These are phyloP conservation scores for Aureobasidium lini DNA, from an alignment of 2,329 filamentous ascomycete genomes.

Conservation along the genomic window DNA sequence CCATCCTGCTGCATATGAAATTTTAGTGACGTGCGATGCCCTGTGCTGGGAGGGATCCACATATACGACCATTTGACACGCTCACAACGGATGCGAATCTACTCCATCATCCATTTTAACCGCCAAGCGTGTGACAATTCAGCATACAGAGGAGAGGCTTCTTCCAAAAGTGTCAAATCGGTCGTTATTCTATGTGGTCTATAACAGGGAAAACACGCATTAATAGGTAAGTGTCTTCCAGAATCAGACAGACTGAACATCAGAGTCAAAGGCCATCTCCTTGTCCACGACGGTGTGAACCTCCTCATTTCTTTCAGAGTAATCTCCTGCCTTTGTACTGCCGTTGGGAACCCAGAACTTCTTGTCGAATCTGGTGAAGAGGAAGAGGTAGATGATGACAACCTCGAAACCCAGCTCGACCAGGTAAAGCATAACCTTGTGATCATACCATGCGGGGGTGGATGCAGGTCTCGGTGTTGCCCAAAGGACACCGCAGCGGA, in stretches of 20 bases:
- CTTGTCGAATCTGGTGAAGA: constrained; percentile 21
- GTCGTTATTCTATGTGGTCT: too few relatives aligned
- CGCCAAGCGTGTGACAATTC: too few relatives aligned
- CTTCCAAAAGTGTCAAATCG: too few relatives aligned
- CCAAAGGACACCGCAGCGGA: constrained; percentile 24
- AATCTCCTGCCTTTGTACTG: neutral
- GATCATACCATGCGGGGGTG: constrained; percentile 26
- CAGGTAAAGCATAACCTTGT: constrained; percentile 24
- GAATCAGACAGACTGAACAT: neutral
- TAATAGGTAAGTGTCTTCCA: too few relatives aligned
- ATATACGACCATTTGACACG: too few relatives aligned
- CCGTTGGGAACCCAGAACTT: constrained; percentile 23
- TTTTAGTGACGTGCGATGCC: too few relatives aligned
- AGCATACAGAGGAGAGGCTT: too few relatives aligned
- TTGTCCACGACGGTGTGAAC: neutral
- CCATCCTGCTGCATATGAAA: too few relatives aligned
- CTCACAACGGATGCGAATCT: too few relatives aligned
- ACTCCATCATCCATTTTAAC: too few relatives aligned
- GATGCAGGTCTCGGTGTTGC: constrained; percentile 18
- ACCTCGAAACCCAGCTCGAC: constrained; percentile 26
- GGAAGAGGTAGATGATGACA: constrained; percentile 23
- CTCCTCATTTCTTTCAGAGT: neutral
- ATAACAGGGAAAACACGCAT: too few relatives aligned
- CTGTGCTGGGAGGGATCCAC: too few relatives aligned
- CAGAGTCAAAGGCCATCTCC: neutral